Base-by-base conservation (phyloP, 768 basidiomycete genomes). In the Tricholoma saponaceum region DNA sequence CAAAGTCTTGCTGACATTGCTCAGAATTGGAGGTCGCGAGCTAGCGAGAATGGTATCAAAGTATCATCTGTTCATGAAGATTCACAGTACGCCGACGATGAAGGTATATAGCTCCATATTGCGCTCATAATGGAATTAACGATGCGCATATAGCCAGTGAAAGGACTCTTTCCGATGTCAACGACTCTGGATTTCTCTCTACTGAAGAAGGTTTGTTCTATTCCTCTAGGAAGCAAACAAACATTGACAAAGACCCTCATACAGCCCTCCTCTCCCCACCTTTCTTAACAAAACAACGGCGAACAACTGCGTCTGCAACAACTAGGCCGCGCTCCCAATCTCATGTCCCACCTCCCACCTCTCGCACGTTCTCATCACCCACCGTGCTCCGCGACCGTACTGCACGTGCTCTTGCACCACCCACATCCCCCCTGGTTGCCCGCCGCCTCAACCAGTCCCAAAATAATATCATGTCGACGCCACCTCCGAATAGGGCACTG, bases 1-100 rank as follows among this genome's bases (percentile, higher is more conserved):
- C 76, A 77, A 61, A 80, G 78, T 64, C 73, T 84, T 22, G 81
- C 83, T 14, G 83, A 87, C 67, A 79, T 84, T 37, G 80, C 85
- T 4, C 78, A 80, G 32, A 89, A 82, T 67, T 91, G 89, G 89
- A 79, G 89, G 56, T 84, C 81, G 28, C 77, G 87, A 51, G 86
- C 87, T 52, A 83, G 75, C 57, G 85, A 87, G 62, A 84, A 89
- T 60, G 87, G 86, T 43, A 89, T 89, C 58, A 86, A 80, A 68
- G 85, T 88, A 52, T 74, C 81, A 25, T 70, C 75, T 37, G 70
- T 76, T 9, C 70, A 69, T 58, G 86, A 87, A 59, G 81, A 83
- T 37, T 69, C 73, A n/a, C 68, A 72, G 49, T 75, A 71, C 62
- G 69, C 68, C 32, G 75, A 80, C 52, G 79, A 80, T 53, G 78